Evolutionary conservation across 345 rosid species (phyloP).

Genomic region (Brassica napus): Da-Ae NC_063437.1:19688001-19688500

Average conservation of each 20-base stretch:
- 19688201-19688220: neutral
- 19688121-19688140: neutral
- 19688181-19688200: neutral
- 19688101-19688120: neutral
- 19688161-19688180: neutral
- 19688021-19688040: neutral
- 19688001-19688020: constrained; percentile 23
- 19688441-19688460: neutral
- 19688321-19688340: neutral
- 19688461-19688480: constrained; percentile 12
- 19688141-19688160: neutral
- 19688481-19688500: neutral
- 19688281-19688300: neutral
- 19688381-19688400: neutral
- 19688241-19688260: neutral
- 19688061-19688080: constrained; percentile 1
- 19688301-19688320: neutral
- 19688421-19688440: neutral
- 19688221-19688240: neutral
- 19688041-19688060: neutral
- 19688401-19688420: constrained; percentile 27
- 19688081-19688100: neutral
- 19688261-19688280: neutral
- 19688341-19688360: neutral
- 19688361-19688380: neutral